Conservation (phyloP, 2,329 filamentous ascomycete species). For the Coniella lustricola region DNA sequence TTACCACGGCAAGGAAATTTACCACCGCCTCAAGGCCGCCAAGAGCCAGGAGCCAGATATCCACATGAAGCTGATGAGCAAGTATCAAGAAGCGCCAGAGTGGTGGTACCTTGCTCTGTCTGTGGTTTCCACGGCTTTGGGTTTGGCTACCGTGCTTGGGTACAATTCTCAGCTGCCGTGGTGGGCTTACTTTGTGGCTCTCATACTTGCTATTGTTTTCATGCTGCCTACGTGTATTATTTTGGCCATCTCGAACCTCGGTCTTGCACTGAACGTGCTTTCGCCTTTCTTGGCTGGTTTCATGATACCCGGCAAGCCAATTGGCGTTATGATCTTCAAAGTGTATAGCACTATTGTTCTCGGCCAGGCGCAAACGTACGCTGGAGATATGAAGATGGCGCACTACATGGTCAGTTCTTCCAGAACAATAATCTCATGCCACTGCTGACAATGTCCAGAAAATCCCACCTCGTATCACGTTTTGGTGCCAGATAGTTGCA, state of each 20-base stretch:
- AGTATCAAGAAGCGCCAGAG: conserved; percentile 43
- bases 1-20: conserved; percentile 36
- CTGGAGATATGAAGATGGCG: conserved; percentile 28
- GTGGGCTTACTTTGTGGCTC: conserved; percentile 46
- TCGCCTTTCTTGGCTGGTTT: conserved; percentile 51
- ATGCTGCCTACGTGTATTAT: conserved; percentile 41
- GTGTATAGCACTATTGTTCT: conserved; percentile 36
- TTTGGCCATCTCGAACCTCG: conserved; percentile 44
- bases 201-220: conserved; percentile 39
- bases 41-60: conserved; percentile 42
- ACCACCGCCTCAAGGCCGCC: conserved; percentile 36
- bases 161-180: conserved; percentile 43
- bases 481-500: conserved; percentile 32
- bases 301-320: conserved; percentile 49
- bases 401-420: conserved; percentile 26
- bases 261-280: conserved; percentile 45
- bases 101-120: conserved; percentile 47
- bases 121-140: conserved; percentile 39
- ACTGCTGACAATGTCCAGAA: conserved; percentile 15
- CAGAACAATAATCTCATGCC: not conserved
- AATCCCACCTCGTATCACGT: conserved; percentile 35
- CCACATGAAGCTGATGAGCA: conserved; percentile 45
- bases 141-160: conserved; percentile 36
- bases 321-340: conserved; percentile 52
- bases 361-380: conserved; percentile 30